These are phyloP conservation scores for Monosporozyma siamensis DNA, from an alignment of 805 yeast species.

Conservation along the genomic window DNA sequence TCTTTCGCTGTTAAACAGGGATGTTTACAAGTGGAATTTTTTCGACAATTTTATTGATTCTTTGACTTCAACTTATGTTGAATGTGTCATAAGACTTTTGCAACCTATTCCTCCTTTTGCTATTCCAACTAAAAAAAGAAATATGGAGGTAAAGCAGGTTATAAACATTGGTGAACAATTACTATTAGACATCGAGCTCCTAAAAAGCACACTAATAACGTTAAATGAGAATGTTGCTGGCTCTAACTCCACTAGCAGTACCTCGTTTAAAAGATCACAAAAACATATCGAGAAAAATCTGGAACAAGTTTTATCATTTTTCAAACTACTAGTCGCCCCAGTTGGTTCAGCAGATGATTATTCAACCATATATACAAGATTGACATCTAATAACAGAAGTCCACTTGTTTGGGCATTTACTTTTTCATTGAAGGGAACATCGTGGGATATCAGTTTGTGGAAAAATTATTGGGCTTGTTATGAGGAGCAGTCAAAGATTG, in stretches of 20 bases:
- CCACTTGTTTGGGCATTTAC: slow-evolving; percentile 27
- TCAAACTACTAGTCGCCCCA: slow-evolving; percentile 24
- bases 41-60: slow-evolving; percentile 69
- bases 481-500: slow-evolving; percentile 1
- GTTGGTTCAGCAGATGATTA: slow-evolving; percentile 39
- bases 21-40: slow-evolving; percentile 59
- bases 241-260: slow-evolving; percentile 10
- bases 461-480: slow-evolving; percentile 20
- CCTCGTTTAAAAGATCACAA: slow-evolving; percentile 20
- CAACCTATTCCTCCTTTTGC: slow-evolving; percentile 60
- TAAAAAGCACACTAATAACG: slow-evolving; percentile 43
- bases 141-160: slow-evolving; percentile 20
- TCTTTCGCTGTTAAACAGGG: slow-evolving; percentile 54
- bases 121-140: slow-evolving; percentile 10
- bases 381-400: slow-evolving; percentile 18
- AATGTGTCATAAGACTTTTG: slow-evolving; percentile 44
- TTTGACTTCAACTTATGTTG: slow-evolving; percentile 45
- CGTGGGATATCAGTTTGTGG: slow-evolving; percentile 29
- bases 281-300: slow-evolving; percentile 21
- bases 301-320: slow-evolving; percentile 13
- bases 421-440: slow-evolving; percentile 22
- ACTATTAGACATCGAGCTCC: slow-evolving; percentile 55
- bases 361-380: slow-evolving; percentile 28
- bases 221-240: slow-evolving; percentile 17
- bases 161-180: slow-evolving; percentile 63